Evolutionary conservation across 192 early-diverging fungal genomes (phyloP), one percentile per base, ranked within the genome.

Genomic region (Kappamyces sp.): DNA sequence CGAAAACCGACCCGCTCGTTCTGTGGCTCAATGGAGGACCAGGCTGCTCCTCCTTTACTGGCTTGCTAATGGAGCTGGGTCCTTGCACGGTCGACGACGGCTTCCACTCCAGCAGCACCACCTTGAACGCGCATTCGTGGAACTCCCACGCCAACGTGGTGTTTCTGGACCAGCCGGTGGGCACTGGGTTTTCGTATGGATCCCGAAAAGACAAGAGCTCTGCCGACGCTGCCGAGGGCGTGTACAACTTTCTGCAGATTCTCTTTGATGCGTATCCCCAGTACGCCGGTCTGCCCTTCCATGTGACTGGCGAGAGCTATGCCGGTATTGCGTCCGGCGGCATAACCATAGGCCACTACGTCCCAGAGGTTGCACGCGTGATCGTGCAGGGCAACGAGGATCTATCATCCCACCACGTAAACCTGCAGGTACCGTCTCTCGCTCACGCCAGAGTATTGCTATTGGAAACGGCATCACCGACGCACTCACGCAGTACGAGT

Each of bases 391-490:
- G 79, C 40, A 96, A 97, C 71, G 74, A 87, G 52, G 39, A 82
- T 94, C 69, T 82, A 87, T 37, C 23, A 23, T 23, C 23, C 23
- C 23, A 23, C 23, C 23, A 23, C 23, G 23, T 23, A 23, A 23
- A 23, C 23, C 23, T 23, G 23, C 23, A 23, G 23, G 23, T 23
- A 23, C 23, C 23, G 23, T 23, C 23, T 23, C 23, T 23, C 23
- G 23, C 23, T 23, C 23, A 23, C 78, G 92, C 55, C 81, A 80
- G 23, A 84, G 85, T 4, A 71, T 94, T 50, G 74, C 87, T 35
- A 90, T 98, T 58, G 93, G 96, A 31, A 97, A 99, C 70, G 93
- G 96, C 7, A 69, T 91, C 60, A 89, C 88, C 0, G 91, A 99
- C 51, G 90, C 92, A 37, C 72, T 87, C 49, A 74, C 85, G 12